Evolutionary conservation across 352 stramenopile species (phyloP).

Genomic region (Globisporangium parvum): DNA sequence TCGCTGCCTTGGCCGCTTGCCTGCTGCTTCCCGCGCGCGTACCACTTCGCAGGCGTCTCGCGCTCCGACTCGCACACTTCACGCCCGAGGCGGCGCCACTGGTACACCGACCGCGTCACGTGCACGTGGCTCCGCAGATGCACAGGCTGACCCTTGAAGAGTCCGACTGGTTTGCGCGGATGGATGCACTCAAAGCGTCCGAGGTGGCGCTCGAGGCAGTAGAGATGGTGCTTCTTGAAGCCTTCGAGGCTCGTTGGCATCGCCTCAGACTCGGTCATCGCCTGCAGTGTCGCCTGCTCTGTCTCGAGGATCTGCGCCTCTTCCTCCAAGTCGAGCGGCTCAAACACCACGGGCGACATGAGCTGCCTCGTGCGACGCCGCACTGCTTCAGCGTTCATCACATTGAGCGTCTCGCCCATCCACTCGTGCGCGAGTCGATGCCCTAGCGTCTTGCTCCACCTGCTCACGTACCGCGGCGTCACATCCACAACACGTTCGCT

Average conservation of each 20-base stretch:
- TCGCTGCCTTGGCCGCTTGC: constrained; percentile 13
- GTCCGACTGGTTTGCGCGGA: constrained; percentile 53
- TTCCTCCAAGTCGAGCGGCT: neutral
- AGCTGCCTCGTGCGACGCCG: neutral
- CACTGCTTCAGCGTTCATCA: constrained; percentile 23
- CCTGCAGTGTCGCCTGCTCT: constrained; percentile 39
- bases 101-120: constrained; percentile 42
- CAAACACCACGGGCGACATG: neutral
- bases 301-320: constrained; percentile 15
- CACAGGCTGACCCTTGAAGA: constrained; percentile 76
- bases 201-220: constrained; percentile 74
- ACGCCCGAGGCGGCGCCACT: constrained; percentile 67
- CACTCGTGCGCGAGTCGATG: constrained; percentile 54
- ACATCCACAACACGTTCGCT: constrained; percentile 53
- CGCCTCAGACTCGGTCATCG: constrained; percentile 29
- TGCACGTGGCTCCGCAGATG: constrained; percentile 64
- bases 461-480: constrained; percentile 43
- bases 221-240: constrained; percentile 77
- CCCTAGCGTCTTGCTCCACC: constrained; percentile 58
- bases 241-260: constrained; percentile 74
- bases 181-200: constrained; percentile 56
- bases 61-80: constrained; percentile 48
- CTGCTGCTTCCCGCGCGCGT: constrained; percentile 14
- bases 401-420: constrained; percentile 30
- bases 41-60: constrained; percentile 50